A percentile compares a stretch with the other conserved stretches of the same genome.
Conservation (phyloP, 2,329 filamentous ascomycete species). For the Apiospora koreana region DNA sequence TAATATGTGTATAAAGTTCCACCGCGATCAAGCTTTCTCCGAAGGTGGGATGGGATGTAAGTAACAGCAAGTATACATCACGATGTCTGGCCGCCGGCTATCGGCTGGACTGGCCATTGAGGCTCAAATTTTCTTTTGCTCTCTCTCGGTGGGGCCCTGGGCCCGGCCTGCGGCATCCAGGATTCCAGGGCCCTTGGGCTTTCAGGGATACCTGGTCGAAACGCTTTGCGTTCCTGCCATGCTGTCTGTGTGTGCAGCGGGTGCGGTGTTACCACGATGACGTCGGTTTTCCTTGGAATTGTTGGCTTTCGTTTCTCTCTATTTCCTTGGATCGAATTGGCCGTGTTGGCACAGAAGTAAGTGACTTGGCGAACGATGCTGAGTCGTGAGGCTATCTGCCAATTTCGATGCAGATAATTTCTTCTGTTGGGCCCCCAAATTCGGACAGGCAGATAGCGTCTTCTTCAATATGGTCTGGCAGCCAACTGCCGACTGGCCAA, state of each 20-base stretch:
- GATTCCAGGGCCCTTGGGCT: background rate
- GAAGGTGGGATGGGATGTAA: background rate
- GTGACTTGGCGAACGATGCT: background rate
- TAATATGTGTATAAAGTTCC: background rate
- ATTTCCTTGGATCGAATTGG: background rate
- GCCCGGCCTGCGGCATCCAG: background rate
- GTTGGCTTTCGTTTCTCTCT: background rate
- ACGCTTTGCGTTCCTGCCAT: constrained; percentile 1
- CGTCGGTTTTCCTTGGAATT: background rate
- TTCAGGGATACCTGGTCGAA: constrained; percentile 6
- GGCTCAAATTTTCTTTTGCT: constrained; percentile 7
- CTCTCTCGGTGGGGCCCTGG: background rate
- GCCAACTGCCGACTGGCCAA: background rate
- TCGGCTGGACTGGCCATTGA: background rate
- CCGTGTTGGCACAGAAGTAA: no score
- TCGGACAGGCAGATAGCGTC: background rate
- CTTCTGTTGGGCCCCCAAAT: background rate
- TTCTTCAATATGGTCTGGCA: background rate
- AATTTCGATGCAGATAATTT: background rate
- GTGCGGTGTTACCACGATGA: background rate
- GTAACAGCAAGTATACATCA: background rate
- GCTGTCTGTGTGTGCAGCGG: background rate
- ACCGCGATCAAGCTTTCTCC: background rate
- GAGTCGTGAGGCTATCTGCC: background rate
- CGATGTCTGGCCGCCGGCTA: background rate